A percentile compares a stretch with the other conserved stretches of the same genome.
These are phyloP conservation scores for Triangularia verruculosa DNA, from an alignment of 2,329 filamentous ascomycete species.

Conservation along the genomic window DNA sequence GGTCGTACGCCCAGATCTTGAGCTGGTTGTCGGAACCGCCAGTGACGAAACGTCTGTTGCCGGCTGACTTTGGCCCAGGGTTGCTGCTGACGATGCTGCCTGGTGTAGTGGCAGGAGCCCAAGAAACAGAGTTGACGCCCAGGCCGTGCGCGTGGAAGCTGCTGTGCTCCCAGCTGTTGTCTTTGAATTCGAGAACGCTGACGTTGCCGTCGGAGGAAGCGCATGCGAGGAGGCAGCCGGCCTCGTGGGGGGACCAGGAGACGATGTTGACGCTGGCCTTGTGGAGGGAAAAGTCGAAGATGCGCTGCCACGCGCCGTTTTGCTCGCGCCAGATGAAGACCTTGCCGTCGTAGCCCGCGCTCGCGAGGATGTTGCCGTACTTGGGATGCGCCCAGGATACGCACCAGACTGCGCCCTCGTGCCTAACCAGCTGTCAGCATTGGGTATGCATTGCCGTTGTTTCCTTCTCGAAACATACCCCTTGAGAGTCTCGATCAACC, in stretches of 20 bases:
- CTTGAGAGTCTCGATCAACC: constrained; percentile 87
- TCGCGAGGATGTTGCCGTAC: constrained; percentile 96
- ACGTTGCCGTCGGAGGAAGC: constrained; percentile 93
- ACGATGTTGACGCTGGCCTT: constrained; percentile 96
- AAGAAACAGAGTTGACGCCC: constrained; percentile 92
- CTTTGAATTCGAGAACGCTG: constrained; percentile 92
- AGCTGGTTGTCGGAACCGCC: constrained; percentile 91
- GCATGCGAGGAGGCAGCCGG: constrained; percentile 89
- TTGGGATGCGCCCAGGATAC: constrained; percentile 98
- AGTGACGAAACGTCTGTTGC: constrained; percentile 83
- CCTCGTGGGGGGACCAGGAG: constrained; percentile 95
- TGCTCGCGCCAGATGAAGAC: constrained; percentile 98
- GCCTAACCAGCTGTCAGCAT: constrained; percentile 51
- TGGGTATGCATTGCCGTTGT: not conserved
- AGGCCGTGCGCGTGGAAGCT: constrained; percentile 90
- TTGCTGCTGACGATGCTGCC: constrained; percentile 79
- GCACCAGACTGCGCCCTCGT: constrained; percentile 97
- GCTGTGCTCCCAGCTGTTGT: constrained; percentile 86
- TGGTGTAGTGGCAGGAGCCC: constrained; percentile 82
- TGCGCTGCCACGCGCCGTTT: constrained; percentile 70
- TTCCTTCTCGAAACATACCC: constrained; percentile 56
- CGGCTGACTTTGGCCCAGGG: constrained; percentile 55
- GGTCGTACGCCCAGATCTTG: constrained; percentile 86
- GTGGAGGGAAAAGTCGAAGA: constrained; percentile 91
- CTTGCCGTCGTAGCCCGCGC: constrained; percentile 93